Evolutionary conservation across 2,329 filamentous ascomycete species (phyloP).

Genomic region (Chaetomiaceae sp.): DNA sequence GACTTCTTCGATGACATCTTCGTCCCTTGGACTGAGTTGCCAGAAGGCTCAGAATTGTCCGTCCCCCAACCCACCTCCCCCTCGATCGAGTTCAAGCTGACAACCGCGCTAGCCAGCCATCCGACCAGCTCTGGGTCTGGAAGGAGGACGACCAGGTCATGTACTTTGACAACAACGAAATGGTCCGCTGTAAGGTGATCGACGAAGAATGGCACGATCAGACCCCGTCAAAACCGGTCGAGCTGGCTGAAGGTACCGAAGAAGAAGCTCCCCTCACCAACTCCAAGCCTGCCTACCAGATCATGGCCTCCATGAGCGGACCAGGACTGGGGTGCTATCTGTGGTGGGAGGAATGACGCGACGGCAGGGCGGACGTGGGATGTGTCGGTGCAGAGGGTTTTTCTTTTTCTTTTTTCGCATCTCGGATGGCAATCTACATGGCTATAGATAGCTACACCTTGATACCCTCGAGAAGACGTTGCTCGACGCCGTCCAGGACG

Average conservation of each 20-base stretch:
- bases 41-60: conserved; percentile 72
- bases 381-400: neutral
- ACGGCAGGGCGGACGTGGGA: neutral
- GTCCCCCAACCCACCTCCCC: conserved; percentile 28
- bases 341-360: conserved; percentile 52
- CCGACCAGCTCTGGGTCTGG: conserved; percentile 83
- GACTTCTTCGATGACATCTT: conserved; percentile 95
- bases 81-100: conserved; percentile 23
- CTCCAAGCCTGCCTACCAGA: conserved; percentile 66
- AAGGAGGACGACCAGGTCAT: conserved; percentile 67
- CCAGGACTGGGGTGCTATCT: conserved; percentile 59
- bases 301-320: conserved; percentile 61
- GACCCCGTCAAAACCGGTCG: conserved; percentile 62
- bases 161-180: conserved; percentile 87
- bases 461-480: conserved; percentile 65
- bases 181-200: conserved; percentile 80
- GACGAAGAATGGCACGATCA: conserved; percentile 90
- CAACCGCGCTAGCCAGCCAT: conserved; percentile 54
- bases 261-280: conserved; percentile 36
- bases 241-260: conserved; percentile 53
- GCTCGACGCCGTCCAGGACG: conserved; percentile 82
- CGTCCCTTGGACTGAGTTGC: conserved; percentile 68
- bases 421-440: conserved; percentile 4
- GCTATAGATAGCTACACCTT: conserved; percentile 33
- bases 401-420: neutral